phyloP scores from a whole-genome alignment of 108 stramenopile species.

The Pseudonitzschia multiseries region DNA sequence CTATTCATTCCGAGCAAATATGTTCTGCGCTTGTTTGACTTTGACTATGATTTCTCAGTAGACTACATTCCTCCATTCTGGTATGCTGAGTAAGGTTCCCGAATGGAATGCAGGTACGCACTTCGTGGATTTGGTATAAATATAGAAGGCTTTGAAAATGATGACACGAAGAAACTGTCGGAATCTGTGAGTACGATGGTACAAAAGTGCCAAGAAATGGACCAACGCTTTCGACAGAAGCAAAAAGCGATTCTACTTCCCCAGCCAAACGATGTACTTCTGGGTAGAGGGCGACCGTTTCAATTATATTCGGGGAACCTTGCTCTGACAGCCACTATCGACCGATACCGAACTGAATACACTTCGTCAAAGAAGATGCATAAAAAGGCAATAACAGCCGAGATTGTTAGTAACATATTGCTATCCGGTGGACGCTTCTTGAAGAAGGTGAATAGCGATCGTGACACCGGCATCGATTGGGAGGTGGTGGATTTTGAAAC shows the following conservation, averaged over 20 bases:
- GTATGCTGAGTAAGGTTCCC: conserved; percentile 21
- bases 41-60: too few relatives aligned
- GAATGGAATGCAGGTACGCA: conserved; percentile 27
- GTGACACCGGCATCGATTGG: conserved; percentile 22
- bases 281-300: conserved; percentile 31
- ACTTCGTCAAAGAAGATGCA: conserved; percentile 2
- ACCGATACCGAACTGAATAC: not conserved
- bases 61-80: too few relatives aligned
- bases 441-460: too few relatives aligned
- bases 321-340: not conserved
- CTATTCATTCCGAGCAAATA: not conserved
- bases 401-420: conserved; percentile 16
- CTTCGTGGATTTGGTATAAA: conserved; percentile 24
- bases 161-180: not conserved
- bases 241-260: conserved; percentile 8
- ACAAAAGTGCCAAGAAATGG: not conserved
- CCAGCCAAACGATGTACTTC: conserved; percentile 25
- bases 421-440: conserved; percentile 20
- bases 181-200: not conserved
- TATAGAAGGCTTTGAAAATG: not conserved
- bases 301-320: conserved; percentile 17
- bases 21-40: too few relatives aligned
- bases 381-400: conserved; percentile 4
- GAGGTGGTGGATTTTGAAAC: conserved; percentile 33
- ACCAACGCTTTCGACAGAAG: not conserved